A percentile compares a stretch with the other conserved stretches of the same genome.
These are phyloP conservation scores for Starmera stellimalicola DNA, from an alignment of 1,139 yeast genomes.

Conservation along the genomic window DNA sequence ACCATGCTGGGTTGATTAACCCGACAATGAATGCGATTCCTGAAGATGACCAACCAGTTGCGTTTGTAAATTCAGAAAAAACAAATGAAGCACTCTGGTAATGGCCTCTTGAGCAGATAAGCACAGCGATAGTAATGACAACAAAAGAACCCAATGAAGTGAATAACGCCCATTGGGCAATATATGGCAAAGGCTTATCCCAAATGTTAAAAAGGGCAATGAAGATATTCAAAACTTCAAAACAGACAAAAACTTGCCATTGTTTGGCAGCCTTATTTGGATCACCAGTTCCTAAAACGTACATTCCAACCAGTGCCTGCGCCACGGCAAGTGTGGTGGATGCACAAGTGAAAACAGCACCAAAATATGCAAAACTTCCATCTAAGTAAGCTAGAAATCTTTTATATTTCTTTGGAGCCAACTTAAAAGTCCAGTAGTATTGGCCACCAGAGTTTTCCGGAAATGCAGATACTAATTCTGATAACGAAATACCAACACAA, in stretches of 20 bases:
- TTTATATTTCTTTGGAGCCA: conserved; percentile 41
- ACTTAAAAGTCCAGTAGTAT: conserved; percentile 51
- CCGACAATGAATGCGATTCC: conserved; percentile 61
- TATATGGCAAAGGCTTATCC: conserved; percentile 45
- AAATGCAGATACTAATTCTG: conserved; percentile 46
- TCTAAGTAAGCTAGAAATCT: conserved; percentile 46
- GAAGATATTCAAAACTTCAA: conserved; percentile 33
- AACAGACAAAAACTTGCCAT: conserved; percentile 54
- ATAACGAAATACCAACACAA: conserved; percentile 42
- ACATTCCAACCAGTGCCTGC: conserved; percentile 46
- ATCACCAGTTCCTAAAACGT: conserved; percentile 33
- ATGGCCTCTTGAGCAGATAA: conserved; percentile 45
- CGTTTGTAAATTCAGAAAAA: conserved; percentile 49
- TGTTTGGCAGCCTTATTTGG: conserved; percentile 35
- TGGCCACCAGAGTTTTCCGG: conserved; percentile 60
- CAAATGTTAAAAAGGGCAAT: conserved; percentile 45
- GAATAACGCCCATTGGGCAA: conserved; percentile 45
- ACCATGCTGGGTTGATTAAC: conserved; percentile 60
- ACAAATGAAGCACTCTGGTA: conserved; percentile 51
- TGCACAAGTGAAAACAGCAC: conserved; percentile 49
- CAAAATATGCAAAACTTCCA: conserved; percentile 54
- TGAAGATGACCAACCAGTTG: conserved; percentile 54
- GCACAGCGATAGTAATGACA: conserved; percentile 46
- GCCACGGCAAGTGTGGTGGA: conserved; percentile 49
- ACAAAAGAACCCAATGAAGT: conserved; percentile 44